A percentile compares a stretch with the other conserved stretches of the same genome.
Evolutionary conservation across 106 monocot genomes (phyloP).

Genomic region (Posidonia australis): DNA sequence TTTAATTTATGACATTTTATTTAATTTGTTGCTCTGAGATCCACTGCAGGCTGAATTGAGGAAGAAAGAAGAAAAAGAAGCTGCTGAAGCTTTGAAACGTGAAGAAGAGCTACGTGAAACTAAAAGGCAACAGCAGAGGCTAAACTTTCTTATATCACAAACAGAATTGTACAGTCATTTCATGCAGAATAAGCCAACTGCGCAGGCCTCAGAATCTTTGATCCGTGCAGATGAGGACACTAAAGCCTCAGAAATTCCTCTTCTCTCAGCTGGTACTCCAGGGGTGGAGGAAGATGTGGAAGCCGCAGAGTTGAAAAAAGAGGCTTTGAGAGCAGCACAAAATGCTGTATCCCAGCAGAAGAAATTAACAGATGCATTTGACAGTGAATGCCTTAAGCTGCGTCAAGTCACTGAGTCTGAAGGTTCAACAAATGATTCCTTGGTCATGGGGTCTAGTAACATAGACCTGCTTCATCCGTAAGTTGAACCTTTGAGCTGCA

Average conservation of each 20-base stretch:
- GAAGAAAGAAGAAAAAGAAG: constrained; percentile 91
- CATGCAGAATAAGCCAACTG: constrained; percentile 81
- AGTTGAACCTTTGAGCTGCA: constrained; percentile 14
- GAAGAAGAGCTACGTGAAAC: constrained; percentile 95
- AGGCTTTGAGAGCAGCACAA: constrained; percentile 84
- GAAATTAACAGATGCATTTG: constrained; percentile 83
- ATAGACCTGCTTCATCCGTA: constrained; percentile 91
- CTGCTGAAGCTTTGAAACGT: constrained; percentile 90
- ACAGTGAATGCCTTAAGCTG: constrained; percentile 64
- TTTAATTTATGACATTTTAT: background rate
- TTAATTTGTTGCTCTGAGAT: background rate
- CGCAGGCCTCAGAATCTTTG: constrained; percentile 37
- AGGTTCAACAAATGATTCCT: constrained; percentile 34
- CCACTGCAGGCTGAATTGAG: constrained; percentile 62
- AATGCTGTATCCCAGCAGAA: constrained; percentile 82
- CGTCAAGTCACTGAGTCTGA: constrained; percentile 44
- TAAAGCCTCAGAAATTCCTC: constrained; percentile 21
- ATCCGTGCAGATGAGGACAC: constrained; percentile 28
- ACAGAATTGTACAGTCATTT: constrained; percentile 98
- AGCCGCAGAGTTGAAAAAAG: constrained; percentile 59
- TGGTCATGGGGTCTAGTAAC: constrained; percentile 41
- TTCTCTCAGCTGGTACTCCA: constrained; percentile 19
- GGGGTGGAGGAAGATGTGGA: constrained; percentile 69
- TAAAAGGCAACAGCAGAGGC: constrained; percentile 92
- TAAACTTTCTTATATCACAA: constrained; percentile 90